phyloP scores from a whole-genome alignment of 139 green algal genomes.

The Picochlorum sp. region DNA sequence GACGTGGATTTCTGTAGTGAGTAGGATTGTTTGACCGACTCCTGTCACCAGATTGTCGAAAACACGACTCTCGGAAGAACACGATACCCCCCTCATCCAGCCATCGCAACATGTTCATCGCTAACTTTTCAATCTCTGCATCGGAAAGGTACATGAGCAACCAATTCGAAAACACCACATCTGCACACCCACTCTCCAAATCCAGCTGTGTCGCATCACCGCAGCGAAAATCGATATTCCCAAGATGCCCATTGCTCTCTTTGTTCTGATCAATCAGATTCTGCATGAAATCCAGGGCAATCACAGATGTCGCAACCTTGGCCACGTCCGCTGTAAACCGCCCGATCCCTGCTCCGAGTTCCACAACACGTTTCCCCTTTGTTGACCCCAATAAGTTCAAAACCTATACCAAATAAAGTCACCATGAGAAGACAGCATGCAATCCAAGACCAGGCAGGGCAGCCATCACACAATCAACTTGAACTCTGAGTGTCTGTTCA shows the following conservation, averaged over 20 bases:
- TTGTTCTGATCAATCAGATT: conserved; percentile 65
- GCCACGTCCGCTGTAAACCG: conserved; percentile 76
- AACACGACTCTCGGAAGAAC: conserved; percentile 88
- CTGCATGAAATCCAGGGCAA: conserved; percentile 82
- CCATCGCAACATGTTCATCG: conserved; percentile 52
- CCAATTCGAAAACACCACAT: conserved; percentile 90
- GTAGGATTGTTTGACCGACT: conserved; percentile 69
- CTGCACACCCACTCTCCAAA: conserved; percentile 23
- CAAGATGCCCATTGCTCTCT: conserved; percentile 28
- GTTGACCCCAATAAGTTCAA: conserved; percentile 60
- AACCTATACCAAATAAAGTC: conserved; percentile 41
- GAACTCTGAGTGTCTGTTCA: not conserved
- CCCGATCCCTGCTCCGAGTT: conserved; percentile 84
- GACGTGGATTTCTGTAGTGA: conserved; percentile 72
- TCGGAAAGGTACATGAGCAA: conserved; percentile 89
- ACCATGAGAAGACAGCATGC: no score
- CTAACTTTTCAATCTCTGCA: conserved; percentile 59
- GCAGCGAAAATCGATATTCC: conserved; percentile 50
- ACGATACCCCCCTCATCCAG: conserved; percentile 52
- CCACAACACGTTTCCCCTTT: conserved; percentile 53
- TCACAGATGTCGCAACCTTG: conserved; percentile 41
- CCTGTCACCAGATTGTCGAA: conserved; percentile 71
- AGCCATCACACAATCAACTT: not conserved
- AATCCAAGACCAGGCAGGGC: no score
- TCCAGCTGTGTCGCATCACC: conserved; percentile 61